phyloP scores from a whole-genome alignment of 768 basidiomycete genomes.

The Auricularia heimuer region DNA sequence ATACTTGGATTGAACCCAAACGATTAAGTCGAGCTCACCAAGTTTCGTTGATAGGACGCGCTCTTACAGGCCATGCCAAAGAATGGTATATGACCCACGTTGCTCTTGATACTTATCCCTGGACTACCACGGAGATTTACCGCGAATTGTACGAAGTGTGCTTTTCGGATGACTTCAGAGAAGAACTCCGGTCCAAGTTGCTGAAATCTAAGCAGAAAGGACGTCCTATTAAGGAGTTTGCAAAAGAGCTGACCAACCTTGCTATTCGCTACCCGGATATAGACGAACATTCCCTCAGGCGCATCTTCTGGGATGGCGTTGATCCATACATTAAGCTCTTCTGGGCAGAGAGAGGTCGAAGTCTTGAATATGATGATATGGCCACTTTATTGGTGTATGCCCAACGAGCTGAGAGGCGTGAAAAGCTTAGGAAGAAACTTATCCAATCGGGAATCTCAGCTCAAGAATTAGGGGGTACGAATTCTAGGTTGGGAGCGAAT shows the following conservation, averaged over 20 bases:
- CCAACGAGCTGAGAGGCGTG: not conserved
- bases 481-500: too few relatives aligned
- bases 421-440: not conserved
- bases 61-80: not conserved
- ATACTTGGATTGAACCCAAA: not conserved
- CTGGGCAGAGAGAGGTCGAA: not conserved
- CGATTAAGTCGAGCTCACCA: not conserved
- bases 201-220: not conserved
- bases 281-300: not conserved
- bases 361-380: not conserved
- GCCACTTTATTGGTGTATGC: not conserved
- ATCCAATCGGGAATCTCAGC: too few relatives aligned
- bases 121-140: not conserved
- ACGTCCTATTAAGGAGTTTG: not conserved
- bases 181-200: not conserved
- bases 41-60: not conserved
- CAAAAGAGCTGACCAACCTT: not conserved
- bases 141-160: not conserved
- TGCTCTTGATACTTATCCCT: not conserved
- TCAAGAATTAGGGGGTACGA: too few relatives aligned
- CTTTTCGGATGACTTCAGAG: not conserved
- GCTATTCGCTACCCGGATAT: not conserved
- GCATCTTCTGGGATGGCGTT: not conserved
- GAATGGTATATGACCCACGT: not conserved
- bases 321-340: not conserved